Evolutionary conservation across 2,329 filamentous ascomycete genomes (phyloP), one percentile per base, ranked within the genome.

Genomic region (Mycosphaerella sp.): DNA sequence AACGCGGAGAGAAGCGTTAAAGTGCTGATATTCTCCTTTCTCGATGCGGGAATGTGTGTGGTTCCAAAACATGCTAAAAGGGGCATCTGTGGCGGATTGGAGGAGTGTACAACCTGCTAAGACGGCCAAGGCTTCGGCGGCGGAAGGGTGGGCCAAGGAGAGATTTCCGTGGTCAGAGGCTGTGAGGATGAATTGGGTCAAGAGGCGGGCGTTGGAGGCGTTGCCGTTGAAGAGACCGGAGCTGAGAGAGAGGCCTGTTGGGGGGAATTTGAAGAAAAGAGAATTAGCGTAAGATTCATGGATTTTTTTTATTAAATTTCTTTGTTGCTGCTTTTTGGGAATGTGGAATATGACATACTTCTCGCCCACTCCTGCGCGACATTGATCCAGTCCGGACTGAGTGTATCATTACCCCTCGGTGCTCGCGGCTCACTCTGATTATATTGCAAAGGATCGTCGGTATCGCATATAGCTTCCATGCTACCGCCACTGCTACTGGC

Each of bases 91-190:
- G 2, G 82, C 72, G 7, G 80, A 77, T 42, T 83, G 74, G 7
- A 90, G 14, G 14, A 17, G 14, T 17, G 85, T 88, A 36, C 80
- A 83, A 3, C 82, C 81, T 0, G 80, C 79, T 62, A 90, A 77
- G 0, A 89, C 85, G 0, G 87, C 85, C 0, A 93, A 67, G 0
- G 84, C 84, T 69, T 93, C 88, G 0, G 82, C 83, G n/a, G 87
- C 14, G 14, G 14, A 17, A 17, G 14, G 14, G 14, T 17, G 14
- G 14, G 14, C 14, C 14, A 17, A 17, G 14, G 14, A 17, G 14
- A 17, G 14, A 17, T 17, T 17, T 17, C 14, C 14, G 14, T 17
- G 14, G 14, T 17, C 14, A 17, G 14, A 17, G 14, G 14, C 14
- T 1, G 14, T 66, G 1, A 76, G 58, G 14, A 76, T 72, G 40